Percentiles rank a stretch among this genome's conserved stretches.
These are phyloP conservation scores for Encephalitozoon cuniculi DNA, from an alignment of 371 early-diverging fungal species.

Conservation along the genomic window DNA sequence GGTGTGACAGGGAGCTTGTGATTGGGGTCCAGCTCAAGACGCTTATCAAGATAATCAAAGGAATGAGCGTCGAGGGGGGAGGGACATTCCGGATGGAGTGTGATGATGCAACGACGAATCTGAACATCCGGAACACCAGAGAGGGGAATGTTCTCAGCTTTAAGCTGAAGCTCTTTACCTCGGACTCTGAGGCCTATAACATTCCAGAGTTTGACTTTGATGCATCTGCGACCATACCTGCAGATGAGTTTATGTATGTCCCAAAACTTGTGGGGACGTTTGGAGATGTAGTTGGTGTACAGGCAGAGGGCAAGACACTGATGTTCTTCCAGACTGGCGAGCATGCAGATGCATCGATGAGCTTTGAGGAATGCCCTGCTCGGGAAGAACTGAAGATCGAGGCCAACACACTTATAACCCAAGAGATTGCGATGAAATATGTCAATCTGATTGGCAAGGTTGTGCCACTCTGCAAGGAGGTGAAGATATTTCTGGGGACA, in stretches of 20 bases:
- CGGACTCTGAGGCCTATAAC: conserved; percentile 34
- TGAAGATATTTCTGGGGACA: conserved; percentile 38
- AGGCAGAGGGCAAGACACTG: conserved; percentile 31
- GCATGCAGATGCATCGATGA: conserved; percentile 28
- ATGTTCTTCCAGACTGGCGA: conserved; percentile 49
- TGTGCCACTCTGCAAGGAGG: conserved; percentile 11
- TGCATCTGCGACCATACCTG: conserved; percentile 32
- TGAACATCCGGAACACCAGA: conserved; percentile 23
- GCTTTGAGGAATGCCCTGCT: not conserved
- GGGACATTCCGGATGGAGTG: conserved; percentile 11
- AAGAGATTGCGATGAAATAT: conserved; percentile 59
- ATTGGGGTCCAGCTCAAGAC: conserved; percentile 54
- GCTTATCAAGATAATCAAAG: conserved; percentile 51
- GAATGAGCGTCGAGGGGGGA: conserved; percentile 33
- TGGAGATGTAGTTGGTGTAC: conserved; percentile 45
- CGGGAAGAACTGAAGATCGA: conserved; percentile 21
- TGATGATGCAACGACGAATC: conserved; percentile 30
- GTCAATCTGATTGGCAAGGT: conserved; percentile 46
- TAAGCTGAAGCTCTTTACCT: conserved; percentile 39
- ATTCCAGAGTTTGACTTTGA: conserved; percentile 40
- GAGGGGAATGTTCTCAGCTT: conserved; percentile 15
- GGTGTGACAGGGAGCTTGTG: conserved; percentile 57
- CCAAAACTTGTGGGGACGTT: conserved; percentile 43
- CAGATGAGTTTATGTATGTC: conserved; percentile 36
- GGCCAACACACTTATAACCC: not conserved